Evolutionary conservation across 1,284 basidiomycete genomes (phyloP), one percentile per base, ranked within the genome.

Genomic region (Porogramme epimiltina): DNA sequence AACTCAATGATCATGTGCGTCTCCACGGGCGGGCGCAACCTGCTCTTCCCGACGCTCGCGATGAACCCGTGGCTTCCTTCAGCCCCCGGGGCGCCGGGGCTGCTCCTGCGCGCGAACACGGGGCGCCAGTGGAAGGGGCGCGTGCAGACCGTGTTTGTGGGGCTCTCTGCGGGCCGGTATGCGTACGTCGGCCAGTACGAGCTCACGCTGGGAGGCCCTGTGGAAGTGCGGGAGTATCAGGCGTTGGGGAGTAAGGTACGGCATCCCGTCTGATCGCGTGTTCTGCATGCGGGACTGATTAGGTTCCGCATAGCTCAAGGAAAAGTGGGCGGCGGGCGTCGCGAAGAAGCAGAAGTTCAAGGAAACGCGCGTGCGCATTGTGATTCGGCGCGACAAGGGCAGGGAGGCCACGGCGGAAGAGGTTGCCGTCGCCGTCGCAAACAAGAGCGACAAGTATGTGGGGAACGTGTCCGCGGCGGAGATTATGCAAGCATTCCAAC

Each of bases 161-260:
- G 58, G 22, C 24, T 58, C 6, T 20, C 42, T 5, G 26, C 38
- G 5, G 31, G 37, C 0, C 24, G 49, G 38, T 62, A 49, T 42
- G 25, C 25, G 38, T 67, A 67, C 34, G 39, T 62, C n/a, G 62
- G 65, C 3, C 55, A 65, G 45, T 66, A 65, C 26, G 28, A 47
- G 38, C 39, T 60, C 15, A 26, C 20, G 2, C 24, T 15, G 0
- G 45, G 48, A 16, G 42, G 42, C 16, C 48, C 59, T 6, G 34
- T 66, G 16, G 42, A 54, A 4, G 23, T 15, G 13, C 57, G 51
- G 9, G 65, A 66, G 42, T 66, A 45, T 44, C 11, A 25, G 20
- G 19, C 43, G 28, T 13, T 31, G 13, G 11, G 55, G 59, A 28
- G 13, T 47, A 44, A 49, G 45, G 64, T 61, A 33, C 3, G 55